A percentile compares a stretch with the other conserved stretches of the same genome.
phyloP scores from a whole-genome alignment of 768 basidiomycete genomes.

The Exsudoporus frostii region DNA sequence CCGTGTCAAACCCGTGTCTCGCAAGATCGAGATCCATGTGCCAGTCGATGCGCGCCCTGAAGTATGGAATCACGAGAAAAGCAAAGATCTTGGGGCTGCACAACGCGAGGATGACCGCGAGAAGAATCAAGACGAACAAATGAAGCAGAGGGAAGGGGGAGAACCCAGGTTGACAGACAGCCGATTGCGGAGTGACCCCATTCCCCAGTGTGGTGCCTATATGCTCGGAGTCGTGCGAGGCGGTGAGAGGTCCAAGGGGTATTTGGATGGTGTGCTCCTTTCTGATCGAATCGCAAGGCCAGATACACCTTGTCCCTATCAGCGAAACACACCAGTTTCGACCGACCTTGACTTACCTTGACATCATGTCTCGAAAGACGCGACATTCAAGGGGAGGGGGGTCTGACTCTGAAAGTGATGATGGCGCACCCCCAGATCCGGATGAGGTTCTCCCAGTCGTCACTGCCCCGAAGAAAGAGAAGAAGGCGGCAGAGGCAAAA shows the following conservation, averaged over 20 bases:
- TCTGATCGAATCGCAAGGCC: slow-evolving; percentile 42
- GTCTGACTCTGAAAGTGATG: slow-evolving; percentile 68
- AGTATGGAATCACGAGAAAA: slow-evolving; percentile 75
- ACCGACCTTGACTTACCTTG: slow-evolving; percentile 79
- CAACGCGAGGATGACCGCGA: slow-evolving; percentile 73
- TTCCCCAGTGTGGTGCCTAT: slow-evolving; percentile 60
- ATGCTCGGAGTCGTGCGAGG: slow-evolving; percentile 76
- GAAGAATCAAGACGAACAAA: slow-evolving; percentile 62
- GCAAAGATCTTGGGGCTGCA: slow-evolving; percentile 62
- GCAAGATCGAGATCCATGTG: slow-evolving; percentile 71
- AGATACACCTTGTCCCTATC: slow-evolving; percentile 75
- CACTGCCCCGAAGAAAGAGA: slow-evolving; percentile 51
- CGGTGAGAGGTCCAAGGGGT: slow-evolving; percentile 42
- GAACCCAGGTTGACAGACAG: slow-evolving; percentile 67
- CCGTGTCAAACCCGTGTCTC: slow-evolving; percentile 61
- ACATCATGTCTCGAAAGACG: slow-evolving; percentile 62
- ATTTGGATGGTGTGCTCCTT: neutral
- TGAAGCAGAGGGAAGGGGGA: slow-evolving; percentile 45
- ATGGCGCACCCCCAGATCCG: slow-evolving; percentile 76
- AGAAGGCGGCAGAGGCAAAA: slow-evolving; percentile 55
- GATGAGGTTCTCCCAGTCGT: slow-evolving; percentile 57
- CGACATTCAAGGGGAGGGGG: slow-evolving; percentile 49
- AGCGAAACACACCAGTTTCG: slow-evolving; percentile 78
- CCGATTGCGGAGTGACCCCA: slow-evolving; percentile 69
- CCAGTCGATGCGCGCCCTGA: slow-evolving; percentile 79